Conservation (phyloP, 2,329 filamentous ascomycete species). For the Colletotrichum cereale region DNA sequence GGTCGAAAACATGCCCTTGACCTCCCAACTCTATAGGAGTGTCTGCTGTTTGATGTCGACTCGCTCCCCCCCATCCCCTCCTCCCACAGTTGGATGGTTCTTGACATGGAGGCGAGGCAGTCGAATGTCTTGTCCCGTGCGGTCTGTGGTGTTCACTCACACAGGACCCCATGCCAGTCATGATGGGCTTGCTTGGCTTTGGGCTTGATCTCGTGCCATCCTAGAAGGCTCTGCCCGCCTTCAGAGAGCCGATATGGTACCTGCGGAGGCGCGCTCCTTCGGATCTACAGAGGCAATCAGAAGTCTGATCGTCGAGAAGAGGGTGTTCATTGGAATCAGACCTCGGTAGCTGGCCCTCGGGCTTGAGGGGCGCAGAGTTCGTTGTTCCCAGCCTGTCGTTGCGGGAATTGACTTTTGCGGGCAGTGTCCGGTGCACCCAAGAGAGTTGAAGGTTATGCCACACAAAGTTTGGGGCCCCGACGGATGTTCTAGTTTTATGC, state of each 20-base stretch:
- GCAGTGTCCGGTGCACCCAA: neutral
- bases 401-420: slow-evolving; percentile 31
- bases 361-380: slow-evolving; percentile 1
- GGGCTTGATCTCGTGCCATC: neutral
- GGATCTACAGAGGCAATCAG: slow-evolving; percentile 28
- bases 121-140: neutral
- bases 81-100: neutral
- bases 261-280: neutral
- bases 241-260: neutral
- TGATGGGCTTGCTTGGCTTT: neutral
- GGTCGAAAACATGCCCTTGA: slow-evolving; percentile 4
- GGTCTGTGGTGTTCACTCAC: slow-evolving; percentile 1
- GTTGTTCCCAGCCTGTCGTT: neutral
- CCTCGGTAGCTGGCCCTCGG: slow-evolving; percentile 1
- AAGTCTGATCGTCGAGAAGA: slow-evolving; percentile 16
- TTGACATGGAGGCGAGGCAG: too few relatives aligned
- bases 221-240: neutral
- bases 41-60: neutral
- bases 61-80: neutral
- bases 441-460: neutral
- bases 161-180: neutral
- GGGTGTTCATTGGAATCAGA: neutral
- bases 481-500: neutral
- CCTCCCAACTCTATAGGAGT: neutral
- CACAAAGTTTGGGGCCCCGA: neutral